Evolutionary conservation across 108 stramenopile genomes (phyloP).

Genomic region (Schizochytrium sp.): DNA sequence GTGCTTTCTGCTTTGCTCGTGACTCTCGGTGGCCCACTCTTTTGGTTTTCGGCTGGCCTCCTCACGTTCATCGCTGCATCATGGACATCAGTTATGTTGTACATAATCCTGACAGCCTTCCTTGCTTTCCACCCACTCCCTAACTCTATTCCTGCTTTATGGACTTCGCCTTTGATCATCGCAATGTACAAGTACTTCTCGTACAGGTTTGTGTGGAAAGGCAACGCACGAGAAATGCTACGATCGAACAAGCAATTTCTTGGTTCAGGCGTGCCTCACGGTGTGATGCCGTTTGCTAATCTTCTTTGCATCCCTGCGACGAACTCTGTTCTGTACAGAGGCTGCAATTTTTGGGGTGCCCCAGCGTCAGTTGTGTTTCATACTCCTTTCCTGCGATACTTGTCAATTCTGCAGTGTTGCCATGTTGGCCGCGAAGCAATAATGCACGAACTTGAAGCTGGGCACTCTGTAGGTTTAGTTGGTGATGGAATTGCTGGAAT

Average conservation of each 20-base stretch:
- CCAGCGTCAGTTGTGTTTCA: slow-evolving; percentile 59
- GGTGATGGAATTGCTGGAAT: slow-evolving; percentile 61
- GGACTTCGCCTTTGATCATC: not conserved
- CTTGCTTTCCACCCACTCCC: slow-evolving; percentile 42
- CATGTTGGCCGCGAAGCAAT: slow-evolving; percentile 14
- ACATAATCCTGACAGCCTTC: not conserved
- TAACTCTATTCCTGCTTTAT: not conserved
- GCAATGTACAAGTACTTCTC: slow-evolving; percentile 63
- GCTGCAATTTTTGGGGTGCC: slow-evolving; percentile 34
- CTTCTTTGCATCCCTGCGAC: slow-evolving; percentile 52
- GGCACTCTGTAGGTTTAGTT: slow-evolving; percentile 42
- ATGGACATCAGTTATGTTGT: not conserved
- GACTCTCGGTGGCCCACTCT: slow-evolving; percentile 12
- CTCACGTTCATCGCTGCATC: not conserved
- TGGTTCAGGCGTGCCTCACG: slow-evolving; percentile 58
- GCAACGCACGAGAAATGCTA: not conserved
- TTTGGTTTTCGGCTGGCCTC: not conserved
- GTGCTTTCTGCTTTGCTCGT: slow-evolving; percentile 7
- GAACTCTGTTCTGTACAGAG: slow-evolving; percentile 27
- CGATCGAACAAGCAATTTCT: not conserved
- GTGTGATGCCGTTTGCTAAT: slow-evolving; percentile 61
- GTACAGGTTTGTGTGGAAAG: slow-evolving; percentile 24
- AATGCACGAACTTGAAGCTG: not conserved
- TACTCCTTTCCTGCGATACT: slow-evolving; percentile 62
- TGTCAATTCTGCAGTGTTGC: not conserved